Base-by-base conservation (phyloP, 2,329 filamentous ascomycete species). In the Xylariaceae sp. region DNA sequence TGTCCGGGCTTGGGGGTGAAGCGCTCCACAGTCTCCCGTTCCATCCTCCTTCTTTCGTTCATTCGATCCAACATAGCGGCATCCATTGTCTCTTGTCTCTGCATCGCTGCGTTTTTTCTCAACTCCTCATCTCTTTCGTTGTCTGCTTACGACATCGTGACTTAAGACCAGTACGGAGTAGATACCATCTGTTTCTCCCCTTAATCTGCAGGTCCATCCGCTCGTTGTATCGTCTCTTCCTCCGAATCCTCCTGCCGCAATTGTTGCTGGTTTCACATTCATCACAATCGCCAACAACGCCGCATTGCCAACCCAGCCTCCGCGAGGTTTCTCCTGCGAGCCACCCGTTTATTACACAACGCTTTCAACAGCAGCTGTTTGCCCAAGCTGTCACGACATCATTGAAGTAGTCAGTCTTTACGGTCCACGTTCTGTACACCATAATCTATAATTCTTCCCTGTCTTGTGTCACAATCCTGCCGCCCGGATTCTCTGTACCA, bases 21-120 rank as follows among this genome's bases (percentile, higher is more conserved):
- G 33, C 48, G 44, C 48, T 44, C 37, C 38, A 44, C n/a, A n/a
- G n/a, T 41, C 47, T 49, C 51, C 44, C 45, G 44, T 45, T 51
- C 44, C 47, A 44, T 41, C 48, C 48, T 44, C 45, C 33, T 32
- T 16, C 27, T 32, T 12, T 8, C 7, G 12, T 12, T 32, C 27
- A 16, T 32, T 32, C 4, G 16, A 8, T 14, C 25, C 14, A 14
- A 14, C 25, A 32, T 8, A 16, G 4, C 16, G 16, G 27, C 27
- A 14, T 32, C 25, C 8, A 51, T 51, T 49, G 40, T 49, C 37
- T 44, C 32, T 23, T 43, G 40, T 42, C 42, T 43, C 44, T 32
- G 40, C 47, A 44, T 41, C 36, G 38, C 29, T 32, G 44, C 42
- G 39, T 48, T 41, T 41, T 46, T 42, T 37, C 32, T 42, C 36